Base-by-base conservation (phyloP, 2,329 filamentous ascomycete species). In the Colletotrichum lini region DNA sequence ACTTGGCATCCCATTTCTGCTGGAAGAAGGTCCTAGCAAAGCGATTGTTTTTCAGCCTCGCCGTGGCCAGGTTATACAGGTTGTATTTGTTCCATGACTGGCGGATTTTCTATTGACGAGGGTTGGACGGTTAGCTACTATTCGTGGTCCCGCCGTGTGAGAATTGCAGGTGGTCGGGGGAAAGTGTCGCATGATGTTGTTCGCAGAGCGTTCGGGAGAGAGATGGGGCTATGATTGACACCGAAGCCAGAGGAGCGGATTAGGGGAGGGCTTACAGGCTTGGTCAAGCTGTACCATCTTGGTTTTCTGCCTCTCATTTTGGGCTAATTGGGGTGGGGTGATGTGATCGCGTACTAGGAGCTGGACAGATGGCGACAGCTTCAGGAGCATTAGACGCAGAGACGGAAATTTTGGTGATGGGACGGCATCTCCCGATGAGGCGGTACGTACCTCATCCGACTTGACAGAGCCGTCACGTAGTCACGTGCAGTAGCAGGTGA, bases 71-170 rank as follows among this genome's bases (percentile, higher is more conserved):
- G 84, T 98, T 98, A 90, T 94, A 99, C 74, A 99, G 88, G 80
- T 97, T 98, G 87, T 94, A 95, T 85, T 98, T 97, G 87, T 94
- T 97, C 96, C 96, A 98, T 86, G 95, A 94, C 86, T 96, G 94
- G 78, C 96, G 93, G 82, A 98, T 82, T 93, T 94, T 97, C 95
- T 98, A 80, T 65, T 68, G 61, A 72, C 35, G 58, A 45, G 35
- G 56, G 63, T 63, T 49, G 23, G 53, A 72, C 16, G 59, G 58
- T 70, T 40, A 64, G 65, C 68, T 38, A 68, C 42, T 18, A 38
- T 57, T 30, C 35, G n/a, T 42, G 35, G 35, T 53, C 21, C 23
- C 38, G 21, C 21, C 16, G n/a, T 40, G 42, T 44, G 38, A 45
- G 38, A 40, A 58, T 3, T 38, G 35, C 38, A 42, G 16, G 13